phyloP scores from a whole-genome alignment of 208 protist genomes.

The Crithidia fasciculata region DNA sequence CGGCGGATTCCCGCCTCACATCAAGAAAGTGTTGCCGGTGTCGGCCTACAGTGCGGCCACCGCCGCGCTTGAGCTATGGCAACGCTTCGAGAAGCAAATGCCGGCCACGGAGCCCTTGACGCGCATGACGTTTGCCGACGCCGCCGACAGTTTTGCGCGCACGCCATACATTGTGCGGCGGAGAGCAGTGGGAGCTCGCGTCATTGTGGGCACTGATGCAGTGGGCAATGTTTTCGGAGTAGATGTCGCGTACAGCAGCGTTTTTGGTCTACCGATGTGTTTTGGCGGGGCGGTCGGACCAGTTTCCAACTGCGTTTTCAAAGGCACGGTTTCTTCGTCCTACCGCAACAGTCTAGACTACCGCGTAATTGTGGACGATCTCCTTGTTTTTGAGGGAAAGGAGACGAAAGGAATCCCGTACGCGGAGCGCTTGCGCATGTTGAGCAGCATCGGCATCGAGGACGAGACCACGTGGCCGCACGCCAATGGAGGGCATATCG shows the following conservation, averaged over 20 bases:
- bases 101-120: conserved; percentile 52
- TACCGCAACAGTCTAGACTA: conserved; percentile 59
- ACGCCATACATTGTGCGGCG: conserved; percentile 53
- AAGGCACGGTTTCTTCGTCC: conserved; percentile 62
- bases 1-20: conserved; percentile 51
- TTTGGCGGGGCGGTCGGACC: conserved; percentile 41
- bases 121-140: conserved; percentile 61
- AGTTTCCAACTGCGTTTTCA: conserved; percentile 61
- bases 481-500: conserved; percentile 48
- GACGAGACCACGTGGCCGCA: conserved; percentile 77
- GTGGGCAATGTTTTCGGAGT: conserved; percentile 69
- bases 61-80: conserved; percentile 41
- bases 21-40: conserved; percentile 38
- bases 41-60: conserved; percentile 33
- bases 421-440: conserved; percentile 57
- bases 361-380: conserved; percentile 79
- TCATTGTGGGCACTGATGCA: conserved; percentile 61
- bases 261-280: conserved; percentile 72
- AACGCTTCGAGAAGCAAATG: conserved; percentile 30
- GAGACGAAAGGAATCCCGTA: conserved; percentile 61
- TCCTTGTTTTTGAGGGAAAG: conserved; percentile 67
- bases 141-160: conserved; percentile 67
- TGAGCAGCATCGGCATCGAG: conserved; percentile 66
- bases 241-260: conserved; percentile 49
- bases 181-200: conserved; percentile 39